Evolutionary conservation across 768 basidiomycete genomes (phyloP), one percentile per base, ranked within the genome.

Genomic region (Lactifluus pinguis): DNA sequence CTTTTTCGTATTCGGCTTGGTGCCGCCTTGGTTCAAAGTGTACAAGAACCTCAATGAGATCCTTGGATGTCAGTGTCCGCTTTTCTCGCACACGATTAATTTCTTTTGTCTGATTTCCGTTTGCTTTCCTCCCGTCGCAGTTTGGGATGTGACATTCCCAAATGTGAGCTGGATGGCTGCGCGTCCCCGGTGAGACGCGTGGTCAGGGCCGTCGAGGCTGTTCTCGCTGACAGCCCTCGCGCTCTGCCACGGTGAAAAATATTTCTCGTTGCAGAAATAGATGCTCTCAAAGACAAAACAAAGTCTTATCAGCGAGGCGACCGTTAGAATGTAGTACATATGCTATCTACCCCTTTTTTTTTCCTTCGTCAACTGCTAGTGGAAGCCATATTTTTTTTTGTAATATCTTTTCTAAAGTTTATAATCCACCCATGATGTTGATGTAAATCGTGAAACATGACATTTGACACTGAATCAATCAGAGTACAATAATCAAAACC

Each of bases 21-120:
- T 79, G 21, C 77, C 77, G 19, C 79, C 77, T 63, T 77, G 77
- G 76, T 79, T 76, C 71, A 80, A 80, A 68, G 64, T 79, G 36
- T 74, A 79, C 68, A 79, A 76, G 67, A 67, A 75, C 51, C 71
- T 79, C 49, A 66, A 70, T 59, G 77, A 80, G 57, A 80, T 79
- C 55, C 73, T 80, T 21, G 77, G 77, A 61, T 79, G 78, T 74
- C 60, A 57, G 75, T 68, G 21, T 7, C 14, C 10, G 9, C 10
- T 13, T 47, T 21, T 25, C 10, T 25, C 21, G 19, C 21, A 6
- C 42, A n/a, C 47, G 30, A 8, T 13, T 41, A n/a, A 47, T 15
- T 42, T 41, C 19, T 36, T n/a, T n/a, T n/a, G 21, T 49, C 34
- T 45, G 57, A 47, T 51, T 14, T 29, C 30, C 38, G 13, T 29